Evolutionary conservation across 2,329 filamentous ascomycete genomes (phyloP), one percentile per base, ranked within the genome.

Genomic region (Trichoderma semiorbis): DNA sequence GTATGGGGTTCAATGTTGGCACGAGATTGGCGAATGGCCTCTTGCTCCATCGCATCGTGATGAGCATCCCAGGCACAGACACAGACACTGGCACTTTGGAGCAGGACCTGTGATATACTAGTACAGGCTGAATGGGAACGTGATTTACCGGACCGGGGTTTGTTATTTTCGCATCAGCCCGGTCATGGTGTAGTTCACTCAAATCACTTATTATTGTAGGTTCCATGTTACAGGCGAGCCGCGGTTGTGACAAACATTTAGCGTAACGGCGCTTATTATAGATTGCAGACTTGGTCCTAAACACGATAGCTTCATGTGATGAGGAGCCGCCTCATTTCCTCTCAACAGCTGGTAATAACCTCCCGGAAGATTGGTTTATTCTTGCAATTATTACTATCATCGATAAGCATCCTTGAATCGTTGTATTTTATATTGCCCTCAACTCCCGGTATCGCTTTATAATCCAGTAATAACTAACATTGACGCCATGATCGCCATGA

Each of bases 1-100:
- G 43, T 53, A 53, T 53, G 47, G 47, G 47, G 47, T 34, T 34
- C 11, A 34, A 34, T 34, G 32, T 53, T 14, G 47, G 11, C 21
- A 43, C 26, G 39, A 68, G 65, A 68, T 68, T 68, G 65, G 53
- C 65, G 53, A 68, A 64, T 47, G 58, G 12, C 30, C 32, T 36
- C 32, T 36, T 60, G 58, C 58, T 12, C 30, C n/a, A 61, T 55
- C n/a, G 47, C 47, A 53, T 53, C 47, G 47, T 24, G 47, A 53
- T 53, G 47, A 21, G 11, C 47, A 53, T 14, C 1, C 10, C 43
- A 24, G 55, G 55, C 26, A 32, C 26, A 58, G 28, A 5, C 26
- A 32, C 26, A n/a, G 26, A 5, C 14, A 28, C 26, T 7, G 12
- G 28, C 55, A 32, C 21, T 53, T 14, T 53, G 24, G 11, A 53